Percentiles rank a stretch among this genome's conserved stretches.
Evolutionary conservation across 2,329 filamentous ascomycete genomes (phyloP).

Genomic region (Cercospora janseana): DNA sequence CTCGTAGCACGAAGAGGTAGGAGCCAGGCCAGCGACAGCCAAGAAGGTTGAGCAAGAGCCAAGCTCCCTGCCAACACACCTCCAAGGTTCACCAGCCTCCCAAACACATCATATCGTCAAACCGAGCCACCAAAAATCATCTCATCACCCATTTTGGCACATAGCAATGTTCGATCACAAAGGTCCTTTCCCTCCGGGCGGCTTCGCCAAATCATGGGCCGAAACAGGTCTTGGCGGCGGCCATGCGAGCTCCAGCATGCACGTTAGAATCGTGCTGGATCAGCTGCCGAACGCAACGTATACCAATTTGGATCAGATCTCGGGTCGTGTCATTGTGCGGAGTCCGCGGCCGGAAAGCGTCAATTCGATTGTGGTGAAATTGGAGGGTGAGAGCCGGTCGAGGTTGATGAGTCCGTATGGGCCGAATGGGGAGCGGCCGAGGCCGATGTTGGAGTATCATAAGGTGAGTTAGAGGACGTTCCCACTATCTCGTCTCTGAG

Average conservation of each 20-base stretch:
- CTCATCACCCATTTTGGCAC: not conserved
- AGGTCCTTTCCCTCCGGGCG: constrained; percentile 8
- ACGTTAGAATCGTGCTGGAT: constrained; percentile 29
- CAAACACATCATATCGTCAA: not conserved
- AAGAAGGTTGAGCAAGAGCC: constrained; percentile 4
- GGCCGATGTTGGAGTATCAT: constrained; percentile 51
- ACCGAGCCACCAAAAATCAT: not conserved
- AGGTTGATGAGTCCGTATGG: constrained; percentile 55
- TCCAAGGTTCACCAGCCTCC: not conserved
- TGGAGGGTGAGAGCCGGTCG: constrained; percentile 75
- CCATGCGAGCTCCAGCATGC: constrained; percentile 28
- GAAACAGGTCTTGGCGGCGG: constrained; percentile 8
- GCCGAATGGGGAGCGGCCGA: constrained; percentile 44
- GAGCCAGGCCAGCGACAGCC: no score
- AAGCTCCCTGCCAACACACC: constrained; percentile 1
- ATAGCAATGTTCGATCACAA: constrained; percentile 4
- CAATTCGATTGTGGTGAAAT: constrained; percentile 68
- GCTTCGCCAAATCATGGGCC: constrained; percentile 20
- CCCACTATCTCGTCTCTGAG: not conserved
- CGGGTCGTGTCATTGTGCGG: constrained; percentile 54
- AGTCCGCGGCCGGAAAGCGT: constrained; percentile 48
- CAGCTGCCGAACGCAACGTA: constrained; percentile 33
- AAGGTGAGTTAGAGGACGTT: no score
- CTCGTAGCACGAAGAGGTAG: not conserved
- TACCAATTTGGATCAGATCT: constrained; percentile 74